Conservation (phyloP, 768 basidiomycete species). For the Suillus plorans region DNA sequence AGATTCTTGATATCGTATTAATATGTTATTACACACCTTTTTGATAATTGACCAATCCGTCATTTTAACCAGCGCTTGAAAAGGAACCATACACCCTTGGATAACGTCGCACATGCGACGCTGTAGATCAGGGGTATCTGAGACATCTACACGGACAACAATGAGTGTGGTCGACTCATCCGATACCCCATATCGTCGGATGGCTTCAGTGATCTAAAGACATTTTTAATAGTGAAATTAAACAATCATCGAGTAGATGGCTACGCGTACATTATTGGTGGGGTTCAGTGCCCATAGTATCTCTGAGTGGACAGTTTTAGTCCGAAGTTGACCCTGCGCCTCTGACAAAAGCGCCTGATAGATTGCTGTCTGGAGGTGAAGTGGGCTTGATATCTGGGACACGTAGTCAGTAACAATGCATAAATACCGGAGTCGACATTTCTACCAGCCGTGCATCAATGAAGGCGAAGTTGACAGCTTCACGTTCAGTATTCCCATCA, state of each 20-base stretch:
- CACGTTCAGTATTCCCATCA: slow-evolving; percentile 67
- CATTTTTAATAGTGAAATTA: background rate
- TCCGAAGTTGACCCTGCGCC: slow-evolving; percentile 58
- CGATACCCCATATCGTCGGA: slow-evolving; percentile 83
- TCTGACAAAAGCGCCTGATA: slow-evolving; percentile 77
- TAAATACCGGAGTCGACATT: slow-evolving; percentile 14
- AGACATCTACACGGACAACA: slow-evolving; percentile 63
- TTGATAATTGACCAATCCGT: slow-evolving; percentile 76
- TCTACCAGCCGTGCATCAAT: slow-evolving; percentile 82
- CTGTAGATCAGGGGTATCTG: slow-evolving; percentile 42
- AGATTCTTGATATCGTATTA: background rate
- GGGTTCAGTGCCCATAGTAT: slow-evolving; percentile 86
- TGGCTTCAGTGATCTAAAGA: slow-evolving; percentile 80
- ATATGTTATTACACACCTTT: slow-evolving; percentile 51
- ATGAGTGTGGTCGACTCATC: slow-evolving; percentile 62
- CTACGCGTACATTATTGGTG: slow-evolving; percentile 68
- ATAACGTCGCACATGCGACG: slow-evolving; percentile 58
- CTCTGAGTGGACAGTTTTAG: slow-evolving; percentile 90
- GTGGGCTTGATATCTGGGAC: slow-evolving; percentile 71
- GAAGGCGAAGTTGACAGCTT: slow-evolving; percentile 87
- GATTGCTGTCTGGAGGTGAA: slow-evolving; percentile 84
- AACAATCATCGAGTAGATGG: background rate
- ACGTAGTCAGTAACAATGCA: slow-evolving; percentile 10
- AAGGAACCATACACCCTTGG: slow-evolving; percentile 50
- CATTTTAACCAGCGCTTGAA: slow-evolving; percentile 42